Percentiles rank a stretch among this genome's conserved stretches.
Conservation (phyloP, 768 basidiomycete genomes). For the Psilocybe tampanensis region DNA sequence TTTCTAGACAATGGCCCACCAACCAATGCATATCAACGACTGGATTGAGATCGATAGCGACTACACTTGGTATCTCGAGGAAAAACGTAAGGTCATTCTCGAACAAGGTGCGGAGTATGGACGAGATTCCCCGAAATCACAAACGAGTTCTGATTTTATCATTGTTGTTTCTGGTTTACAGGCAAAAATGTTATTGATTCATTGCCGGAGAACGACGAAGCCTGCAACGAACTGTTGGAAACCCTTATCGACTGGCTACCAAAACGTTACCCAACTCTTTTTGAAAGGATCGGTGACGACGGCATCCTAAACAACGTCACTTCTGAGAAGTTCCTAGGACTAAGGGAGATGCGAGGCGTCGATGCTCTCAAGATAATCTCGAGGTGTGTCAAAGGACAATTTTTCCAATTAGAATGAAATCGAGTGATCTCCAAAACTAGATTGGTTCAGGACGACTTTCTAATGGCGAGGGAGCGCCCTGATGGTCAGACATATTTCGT, state of each 20-base stretch:
- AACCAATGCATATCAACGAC: slow-evolving; percentile 1
- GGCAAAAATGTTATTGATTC: slow-evolving; percentile 2
- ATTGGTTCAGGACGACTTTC: slow-evolving; percentile 1
- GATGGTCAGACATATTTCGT: neutral
- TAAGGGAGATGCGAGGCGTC: neutral
- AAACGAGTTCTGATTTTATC: no score
- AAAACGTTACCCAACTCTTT: neutral
- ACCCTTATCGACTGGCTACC: neutral
- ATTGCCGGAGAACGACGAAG: slow-evolving; percentile 1
- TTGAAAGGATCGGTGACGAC: neutral
- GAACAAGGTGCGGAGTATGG: neutral
- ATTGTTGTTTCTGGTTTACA: neutral
- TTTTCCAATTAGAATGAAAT: no score
- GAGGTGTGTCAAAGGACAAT: neutral
- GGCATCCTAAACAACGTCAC: slow-evolving; percentile 1
- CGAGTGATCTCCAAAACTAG: no score
- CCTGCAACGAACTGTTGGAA: neutral
- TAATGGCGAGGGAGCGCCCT: neutral
- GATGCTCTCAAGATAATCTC: neutral
- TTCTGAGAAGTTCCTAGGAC: neutral
- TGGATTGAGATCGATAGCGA: slow-evolving; percentile 3
- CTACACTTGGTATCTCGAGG: neutral
- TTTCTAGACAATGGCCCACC: neutral
- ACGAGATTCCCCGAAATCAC: no score
- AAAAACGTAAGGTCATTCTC: neutral